Base-by-base conservation (phyloP, 441 rosid genomes). In the Populus hybrid region DNA sequence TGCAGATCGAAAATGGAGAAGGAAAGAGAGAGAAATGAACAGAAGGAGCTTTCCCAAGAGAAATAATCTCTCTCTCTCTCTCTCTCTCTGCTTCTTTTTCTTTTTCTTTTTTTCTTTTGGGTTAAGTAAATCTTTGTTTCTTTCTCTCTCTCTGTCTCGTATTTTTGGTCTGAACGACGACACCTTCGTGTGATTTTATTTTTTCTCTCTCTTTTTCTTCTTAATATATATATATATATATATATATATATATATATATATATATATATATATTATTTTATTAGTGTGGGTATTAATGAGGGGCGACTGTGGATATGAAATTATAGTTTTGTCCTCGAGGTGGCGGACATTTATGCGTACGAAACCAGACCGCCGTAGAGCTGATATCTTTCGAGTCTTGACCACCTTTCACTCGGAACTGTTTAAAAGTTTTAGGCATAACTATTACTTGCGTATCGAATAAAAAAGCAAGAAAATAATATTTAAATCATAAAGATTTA, bases 111-210 rank as follows among this genome's bases (percentile, higher is more conserved):
- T 50, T 50, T 50, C n/a, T 50, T 50, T 50, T 50, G 59, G 59
- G 59, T 50, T 50, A 16, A 16, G 59, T 56, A 78, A 78, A 73
- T 78, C 77, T 67, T 36, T 78, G 73, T 65, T 78, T 72, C 53
- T 50, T 3, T 64, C 40, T 31, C 50, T 26, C 31, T n/a, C 65
- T 28, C 29, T 28, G 29, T 42, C 31, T 72, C 64, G 50, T 68
- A 16, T 67, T 68, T 63, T 78, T 78, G 77, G 81, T 73, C 77
- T 26, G 81, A 73, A 73, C 38, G 33, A 40, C 69, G 76, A 70
- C 38, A 40, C 69, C 77, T 74, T 69, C 70, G 64, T 64, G 64
- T 9, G 38, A 26, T 14, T 77, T 45, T 29, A 21, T 16, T 35
- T 24, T n/a, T 23, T 45, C 45, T 64, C 6, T n/a, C 9, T 12